Evolutionary conservation across 1,139 yeast genomes (phyloP), one percentile per base, ranked within the genome.

Genomic region (Kurtzmaniella quercitrusa): DNA sequence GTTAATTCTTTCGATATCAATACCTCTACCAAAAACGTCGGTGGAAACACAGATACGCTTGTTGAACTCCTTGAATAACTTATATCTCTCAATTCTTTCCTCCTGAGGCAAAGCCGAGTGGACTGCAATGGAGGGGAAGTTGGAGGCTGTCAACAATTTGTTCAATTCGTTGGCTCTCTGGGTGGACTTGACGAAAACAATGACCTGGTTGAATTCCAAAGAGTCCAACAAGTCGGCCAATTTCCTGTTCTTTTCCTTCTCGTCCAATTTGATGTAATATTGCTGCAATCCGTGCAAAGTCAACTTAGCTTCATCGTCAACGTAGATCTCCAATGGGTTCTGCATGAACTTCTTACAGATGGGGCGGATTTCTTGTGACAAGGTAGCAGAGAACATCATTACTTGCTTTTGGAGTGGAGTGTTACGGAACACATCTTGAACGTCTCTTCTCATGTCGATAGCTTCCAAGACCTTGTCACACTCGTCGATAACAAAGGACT

Each of bases 331-430:
- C 67, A 93, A 78, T 54, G 98, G 98, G 61, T 88, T 90, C 73
- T 93, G 96, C 93, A 93, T 88, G 73, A 93, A 93, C 74, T 93
- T 90, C 75, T 91, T 91, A 77, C 98, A 93, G 50, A 93, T 83
- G 49, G 97, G 97, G 69, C 96, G 88, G 60, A 93, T 90, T 62
- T 93, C 98, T 65, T 81, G 88, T 40, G 96, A 83, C 58, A 93
- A 78, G 46, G 98, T 93, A 54, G 98, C 98, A 47, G 96, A 87
- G 69, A 93, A 93, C 97, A 93, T 93, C 98, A 93, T 91, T 48
- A 93, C 98, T 76, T 93, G 98, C 73, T 93, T 93, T 67, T 93
- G 96, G 70, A 88, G 95, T 52, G 98, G 98, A 45, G 98, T 93
- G 49, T 89, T 88, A 68, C 97, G 85, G 83, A 93, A 93, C 54